A percentile compares a stretch with the other conserved stretches of the same genome.
phyloP scores from a whole-genome alignment of 495 filamentous ascomycete genomes.

The Penicillium pulvis region DNA sequence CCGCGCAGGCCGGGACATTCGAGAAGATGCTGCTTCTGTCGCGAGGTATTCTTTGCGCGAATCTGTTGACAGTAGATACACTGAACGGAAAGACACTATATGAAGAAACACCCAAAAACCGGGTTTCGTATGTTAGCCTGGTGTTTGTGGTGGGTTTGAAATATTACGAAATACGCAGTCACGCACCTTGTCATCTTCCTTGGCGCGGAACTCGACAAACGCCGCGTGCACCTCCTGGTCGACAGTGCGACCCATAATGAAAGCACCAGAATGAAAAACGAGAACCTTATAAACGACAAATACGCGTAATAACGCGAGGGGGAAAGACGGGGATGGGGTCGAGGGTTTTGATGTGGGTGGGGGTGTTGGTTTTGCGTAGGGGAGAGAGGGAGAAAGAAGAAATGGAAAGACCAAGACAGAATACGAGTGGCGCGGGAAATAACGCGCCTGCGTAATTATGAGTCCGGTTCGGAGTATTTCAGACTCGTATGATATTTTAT shows the following conservation, averaged over 20 bases:
- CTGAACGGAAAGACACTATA: slow-evolving; percentile 59
- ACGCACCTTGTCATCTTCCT: slow-evolving; percentile 63
- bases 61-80: slow-evolving; percentile 62
- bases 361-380: slow-evolving; percentile 9
- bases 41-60: slow-evolving; percentile 59
- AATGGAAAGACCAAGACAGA: slow-evolving; percentile 35
- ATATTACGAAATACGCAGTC: slow-evolving; percentile 54
- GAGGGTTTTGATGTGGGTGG: slow-evolving; percentile 8
- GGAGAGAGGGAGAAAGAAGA: slow-evolving; percentile 25
- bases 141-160: slow-evolving; percentile 34
- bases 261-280: slow-evolving; percentile 21
- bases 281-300: not conserved
- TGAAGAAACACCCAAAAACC: slow-evolving; percentile 21
- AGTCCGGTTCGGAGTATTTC: slow-evolving; percentile 22
- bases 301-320: slow-evolving; percentile 4
- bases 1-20: slow-evolving; percentile 55
- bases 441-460: slow-evolving; percentile 29
- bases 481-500: slow-evolving; percentile 1
- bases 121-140: slow-evolving; percentile 35
- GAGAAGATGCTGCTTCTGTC: slow-evolving; percentile 58
- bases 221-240: slow-evolving; percentile 60
- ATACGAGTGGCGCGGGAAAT: slow-evolving; percentile 17
- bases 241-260: slow-evolving; percentile 57
- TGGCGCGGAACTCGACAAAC: slow-evolving; percentile 62
- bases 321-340: slow-evolving; percentile 1